Base-by-base conservation (phyloP, 345 rosid genomes). In the Bretschneidera sinensis region DNA sequence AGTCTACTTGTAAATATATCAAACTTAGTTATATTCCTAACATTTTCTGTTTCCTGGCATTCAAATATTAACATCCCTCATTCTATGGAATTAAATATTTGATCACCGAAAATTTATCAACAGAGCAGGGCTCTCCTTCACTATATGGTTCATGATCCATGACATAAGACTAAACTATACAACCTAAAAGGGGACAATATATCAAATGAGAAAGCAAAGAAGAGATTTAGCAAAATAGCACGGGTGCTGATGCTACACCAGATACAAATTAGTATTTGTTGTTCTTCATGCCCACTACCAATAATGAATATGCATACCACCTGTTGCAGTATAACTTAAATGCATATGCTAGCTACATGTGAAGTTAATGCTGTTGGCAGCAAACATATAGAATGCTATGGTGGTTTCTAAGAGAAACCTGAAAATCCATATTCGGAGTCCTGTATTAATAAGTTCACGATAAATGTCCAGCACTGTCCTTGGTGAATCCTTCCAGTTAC, bases 381-480 rank as follows among this genome's bases (percentile, higher is more conserved):
- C 14, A 43, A 55, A 25, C 1, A 17, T n/a, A n/a, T n/a, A n/a
- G n/a, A n/a, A n/a, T 45, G 33, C 43, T 1, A 34, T 11, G 17
- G 17, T 19, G 6, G 16, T 51, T 23, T 8, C 39, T 48, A 65
- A 54, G 52, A 63, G 24, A 67, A 70, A 92, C 98, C 98, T 87
- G 96, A 89, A 92, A 63, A 89, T 70, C 97, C 97, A 92, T 71
- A 92, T 84, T 48, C 87, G 90, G 31, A 92, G 86, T 45, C 97
- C 91, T 13, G 79, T 73, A 31, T 61, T 79, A 51, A 89, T 84
- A 72, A 92, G 97, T 71, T 87, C 90, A 17, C 54, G 81, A 75
- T 89, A 89, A 53, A 92, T 66, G 71, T 89, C 87, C 72, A 92
- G 81, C 73, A 92, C 85, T 9, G 97, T 76, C 17, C 61, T 56